Percentiles rank a stretch among this genome's conserved stretches.
Evolutionary conservation across 345 rosid species (phyloP).

Genomic region (Eucalyptus curtisii): DNA sequence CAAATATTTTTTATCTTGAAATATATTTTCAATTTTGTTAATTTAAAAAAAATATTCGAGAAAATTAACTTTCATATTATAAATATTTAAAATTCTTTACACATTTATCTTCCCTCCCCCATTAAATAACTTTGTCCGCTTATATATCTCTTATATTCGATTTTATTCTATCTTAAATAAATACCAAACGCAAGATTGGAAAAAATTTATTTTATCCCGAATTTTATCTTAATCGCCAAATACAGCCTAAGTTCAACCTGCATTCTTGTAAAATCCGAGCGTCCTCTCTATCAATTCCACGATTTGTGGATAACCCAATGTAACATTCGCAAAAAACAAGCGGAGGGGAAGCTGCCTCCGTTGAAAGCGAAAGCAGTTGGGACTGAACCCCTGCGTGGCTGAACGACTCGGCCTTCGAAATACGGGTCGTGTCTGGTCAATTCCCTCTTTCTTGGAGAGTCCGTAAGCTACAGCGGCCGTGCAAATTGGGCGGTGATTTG

Average conservation of each 20-base stretch:
- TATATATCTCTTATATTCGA: too few relatives aligned
- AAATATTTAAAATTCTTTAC: too few relatives aligned
- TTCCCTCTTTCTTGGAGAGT: not conserved
- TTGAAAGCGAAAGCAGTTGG: not conserved
- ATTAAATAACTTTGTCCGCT: too few relatives aligned
- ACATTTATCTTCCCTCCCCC: too few relatives aligned
- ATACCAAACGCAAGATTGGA: accelerated
- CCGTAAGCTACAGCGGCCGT: not conserved
- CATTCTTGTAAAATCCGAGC: not conserved
- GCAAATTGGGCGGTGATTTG: not conserved
- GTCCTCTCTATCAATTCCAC: not conserved
- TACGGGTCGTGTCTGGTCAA: not conserved
- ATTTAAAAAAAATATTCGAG: too few relatives aligned
- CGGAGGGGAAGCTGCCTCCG: not conserved
- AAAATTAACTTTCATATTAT: too few relatives aligned
- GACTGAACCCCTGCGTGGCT: not conserved
- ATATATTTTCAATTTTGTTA: too few relatives aligned
- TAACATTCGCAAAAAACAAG: not conserved
- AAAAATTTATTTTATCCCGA: too few relatives aligned
- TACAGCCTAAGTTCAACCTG: accelerated
- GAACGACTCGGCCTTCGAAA: not conserved
- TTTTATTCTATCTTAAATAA: accelerated
- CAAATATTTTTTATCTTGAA: too few relatives aligned
- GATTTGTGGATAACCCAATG: not conserved
- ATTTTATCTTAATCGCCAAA: accelerated